These are phyloP conservation scores for Camellia japonica DNA, from an alignment of 148 eudicot genomes.

Conservation along the genomic window DNA sequence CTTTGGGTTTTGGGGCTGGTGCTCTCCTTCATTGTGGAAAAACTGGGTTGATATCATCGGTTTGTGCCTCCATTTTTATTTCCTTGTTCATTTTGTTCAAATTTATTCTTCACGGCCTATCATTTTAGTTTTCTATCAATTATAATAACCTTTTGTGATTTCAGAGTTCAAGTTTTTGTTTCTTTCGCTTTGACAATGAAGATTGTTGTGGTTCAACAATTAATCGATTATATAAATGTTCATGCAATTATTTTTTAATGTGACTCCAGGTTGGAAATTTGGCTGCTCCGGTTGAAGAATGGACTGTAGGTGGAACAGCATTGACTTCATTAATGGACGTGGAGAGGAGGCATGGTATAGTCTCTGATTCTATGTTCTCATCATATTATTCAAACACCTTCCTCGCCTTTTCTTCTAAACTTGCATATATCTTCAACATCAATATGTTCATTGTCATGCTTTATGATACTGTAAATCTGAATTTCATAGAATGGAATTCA, in stretches of 20 bases:
- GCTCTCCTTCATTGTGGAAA: slow-evolving; percentile 90
- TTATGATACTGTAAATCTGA: not conserved
- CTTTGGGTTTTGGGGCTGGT: slow-evolving; percentile 96
- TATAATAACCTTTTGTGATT: not conserved
- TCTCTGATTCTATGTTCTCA: not conserved
- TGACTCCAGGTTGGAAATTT: slow-evolving; percentile 78
- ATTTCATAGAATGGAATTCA: not conserved
- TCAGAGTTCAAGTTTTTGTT: not conserved
- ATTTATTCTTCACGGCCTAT: not conserved
- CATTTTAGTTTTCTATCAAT: not conserved
- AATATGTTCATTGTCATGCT: not conserved
- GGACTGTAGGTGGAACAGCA: slow-evolving; percentile 99
- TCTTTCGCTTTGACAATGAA: not conserved
- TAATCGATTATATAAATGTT: not conserved
- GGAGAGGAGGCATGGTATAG: slow-evolving; percentile 96
- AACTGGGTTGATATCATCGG: slow-evolving; percentile 95
- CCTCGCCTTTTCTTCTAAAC: not conserved
- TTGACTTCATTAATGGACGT: slow-evolving; percentile 95
- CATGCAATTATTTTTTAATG: not conserved
- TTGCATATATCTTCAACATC: not conserved
- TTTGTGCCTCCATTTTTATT: slow-evolving; percentile 28
- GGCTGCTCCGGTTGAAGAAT: slow-evolving; percentile 91
- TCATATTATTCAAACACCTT: not conserved
- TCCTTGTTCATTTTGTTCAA: not conserved
- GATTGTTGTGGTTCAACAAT: not conserved